phyloP scores from a whole-genome alignment of 805 yeast species.

The Komagataella mondaviorum region DNA sequence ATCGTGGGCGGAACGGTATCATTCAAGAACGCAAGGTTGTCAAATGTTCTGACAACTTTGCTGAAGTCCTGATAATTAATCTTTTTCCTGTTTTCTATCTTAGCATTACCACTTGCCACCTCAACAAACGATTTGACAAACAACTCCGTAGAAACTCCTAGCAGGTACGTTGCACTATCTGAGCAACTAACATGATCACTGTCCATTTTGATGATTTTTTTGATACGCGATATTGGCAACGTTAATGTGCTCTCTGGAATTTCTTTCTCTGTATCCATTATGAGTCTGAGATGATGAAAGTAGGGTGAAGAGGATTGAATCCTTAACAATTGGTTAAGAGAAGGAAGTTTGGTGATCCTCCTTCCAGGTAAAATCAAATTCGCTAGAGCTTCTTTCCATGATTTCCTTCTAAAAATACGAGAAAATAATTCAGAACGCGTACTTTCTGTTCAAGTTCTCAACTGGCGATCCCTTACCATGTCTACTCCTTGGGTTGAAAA shows the following conservation, averaged over 20 bases:
- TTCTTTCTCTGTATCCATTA: not conserved
- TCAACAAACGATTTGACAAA: slow-evolving; percentile 60
- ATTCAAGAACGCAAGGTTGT: slow-evolving; percentile 46
- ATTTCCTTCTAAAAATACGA: not conserved
- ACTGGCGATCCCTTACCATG: not conserved
- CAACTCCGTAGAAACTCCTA: slow-evolving; percentile 68
- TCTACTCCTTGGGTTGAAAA: slow-evolving; percentile 80
- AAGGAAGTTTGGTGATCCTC: not conserved
- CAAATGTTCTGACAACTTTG: slow-evolving; percentile 43
- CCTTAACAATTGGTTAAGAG: not conserved
- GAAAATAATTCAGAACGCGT: not conserved
- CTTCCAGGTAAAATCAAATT: not conserved
- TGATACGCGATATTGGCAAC: slow-evolving; percentile 56
- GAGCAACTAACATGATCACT: slow-evolving; percentile 60
- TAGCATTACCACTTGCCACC: slow-evolving; percentile 54
- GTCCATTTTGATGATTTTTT: slow-evolving; percentile 61
- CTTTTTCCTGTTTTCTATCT: slow-evolving; percentile 52
- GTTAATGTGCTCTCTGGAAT: slow-evolving; percentile 4
- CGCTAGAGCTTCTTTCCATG: not conserved
- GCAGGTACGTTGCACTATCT: slow-evolving; percentile 57
- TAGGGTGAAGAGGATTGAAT: too few species aligned
- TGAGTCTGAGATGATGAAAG: not conserved
- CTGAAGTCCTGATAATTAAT: slow-evolving; percentile 62
- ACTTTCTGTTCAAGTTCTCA: not conserved
- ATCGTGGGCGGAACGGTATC: slow-evolving; percentile 57